phyloP scores from a whole-genome alignment of 805 yeast species.

The Lipomyces kockii region DNA sequence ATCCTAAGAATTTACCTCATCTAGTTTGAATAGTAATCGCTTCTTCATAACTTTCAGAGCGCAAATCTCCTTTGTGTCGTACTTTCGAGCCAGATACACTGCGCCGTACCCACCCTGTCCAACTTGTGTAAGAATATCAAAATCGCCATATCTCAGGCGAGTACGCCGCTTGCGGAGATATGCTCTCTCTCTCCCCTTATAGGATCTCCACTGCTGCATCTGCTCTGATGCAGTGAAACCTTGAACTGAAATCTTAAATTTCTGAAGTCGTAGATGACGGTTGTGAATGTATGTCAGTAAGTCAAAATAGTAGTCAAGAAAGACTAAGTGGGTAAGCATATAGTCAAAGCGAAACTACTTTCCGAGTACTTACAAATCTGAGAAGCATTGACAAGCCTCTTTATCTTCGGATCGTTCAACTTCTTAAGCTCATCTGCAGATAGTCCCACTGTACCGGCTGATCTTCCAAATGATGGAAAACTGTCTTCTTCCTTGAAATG shows the following conservation, averaged over 20 bases:
- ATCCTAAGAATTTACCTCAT: conserved; percentile 54
- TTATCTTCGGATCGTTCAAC: conserved; percentile 75
- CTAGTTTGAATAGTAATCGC: conserved; percentile 79
- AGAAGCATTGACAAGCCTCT: conserved; percentile 85
- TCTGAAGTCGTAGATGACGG: conserved; percentile 78
- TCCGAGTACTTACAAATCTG: conserved; percentile 49
- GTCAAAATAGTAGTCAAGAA: conserved; percentile 94
- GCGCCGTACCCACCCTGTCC: conserved; percentile 99
- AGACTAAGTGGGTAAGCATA: conserved; percentile 58
- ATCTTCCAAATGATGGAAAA: conserved; percentile 9
- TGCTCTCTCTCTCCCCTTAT: conserved; percentile 82
- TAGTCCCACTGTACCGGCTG: conserved; percentile 1
- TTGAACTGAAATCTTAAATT: conserved; percentile 59
- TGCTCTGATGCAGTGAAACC: conserved; percentile 49
- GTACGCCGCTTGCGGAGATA: conserved; percentile 84
- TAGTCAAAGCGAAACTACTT: background rate
- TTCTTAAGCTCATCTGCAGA: conserved; percentile 45
- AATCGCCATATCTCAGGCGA: conserved; percentile 92
- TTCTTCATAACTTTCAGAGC: conserved; percentile 93
- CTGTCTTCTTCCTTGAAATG: background rate
- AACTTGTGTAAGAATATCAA: conserved; percentile 95
- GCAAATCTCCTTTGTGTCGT: conserved; percentile 92
- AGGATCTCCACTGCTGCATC: conserved; percentile 72
- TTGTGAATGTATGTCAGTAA: conserved; percentile 89
- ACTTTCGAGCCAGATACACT: conserved; percentile 93